Evolutionary conservation across 23 red algal genomes (phyloP).

Genomic region (Cyanidioschyzon merolae): DNA sequence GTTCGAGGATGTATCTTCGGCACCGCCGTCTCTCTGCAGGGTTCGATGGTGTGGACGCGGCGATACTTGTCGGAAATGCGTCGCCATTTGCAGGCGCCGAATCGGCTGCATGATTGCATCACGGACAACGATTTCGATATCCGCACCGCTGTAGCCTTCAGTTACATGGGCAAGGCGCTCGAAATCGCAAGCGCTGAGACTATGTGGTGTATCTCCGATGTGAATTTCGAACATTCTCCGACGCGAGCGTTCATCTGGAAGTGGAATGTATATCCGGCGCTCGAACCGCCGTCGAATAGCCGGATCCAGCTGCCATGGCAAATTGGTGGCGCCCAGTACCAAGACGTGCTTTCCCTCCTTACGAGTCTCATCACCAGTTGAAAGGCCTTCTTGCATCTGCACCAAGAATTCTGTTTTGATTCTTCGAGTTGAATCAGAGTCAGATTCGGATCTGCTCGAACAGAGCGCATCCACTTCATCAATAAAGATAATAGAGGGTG

Average conservation of each 20-base stretch:
- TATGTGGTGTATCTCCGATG: slow-evolving; percentile 64
- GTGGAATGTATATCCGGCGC: slow-evolving; percentile 89
- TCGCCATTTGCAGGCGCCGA: slow-evolving; percentile 71
- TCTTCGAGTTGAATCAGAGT: slow-evolving; percentile 71
- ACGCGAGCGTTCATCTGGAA: slow-evolving; percentile 68
- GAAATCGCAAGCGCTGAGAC: slow-evolving; percentile 42
- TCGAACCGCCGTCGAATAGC: slow-evolving; percentile 91
- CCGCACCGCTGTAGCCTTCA: slow-evolving; percentile 79
- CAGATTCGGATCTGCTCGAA: slow-evolving; percentile 63
- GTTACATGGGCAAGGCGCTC: slow-evolving; percentile 40
- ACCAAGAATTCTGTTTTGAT: slow-evolving; percentile 99
- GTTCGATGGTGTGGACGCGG: neutral
- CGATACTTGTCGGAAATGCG: slow-evolving; percentile 36
- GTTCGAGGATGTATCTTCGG: neutral
- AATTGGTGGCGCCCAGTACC: slow-evolving; percentile 88
- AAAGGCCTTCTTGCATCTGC: slow-evolving; percentile 81
- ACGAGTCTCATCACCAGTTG: neutral
- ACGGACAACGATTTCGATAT: slow-evolving; percentile 71
- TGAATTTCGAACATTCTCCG: slow-evolving; percentile 78
- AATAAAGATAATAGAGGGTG: slow-evolving; percentile 90
- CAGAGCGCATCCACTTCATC: slow-evolving; percentile 95
- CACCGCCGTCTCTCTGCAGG: neutral
- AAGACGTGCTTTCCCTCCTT: slow-evolving; percentile 54
- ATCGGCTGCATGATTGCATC: slow-evolving; percentile 99
- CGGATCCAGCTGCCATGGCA: slow-evolving; percentile 90